Conservation (phyloP, 768 basidiomycete genomes). For the Tremella fuciformis region DNA sequence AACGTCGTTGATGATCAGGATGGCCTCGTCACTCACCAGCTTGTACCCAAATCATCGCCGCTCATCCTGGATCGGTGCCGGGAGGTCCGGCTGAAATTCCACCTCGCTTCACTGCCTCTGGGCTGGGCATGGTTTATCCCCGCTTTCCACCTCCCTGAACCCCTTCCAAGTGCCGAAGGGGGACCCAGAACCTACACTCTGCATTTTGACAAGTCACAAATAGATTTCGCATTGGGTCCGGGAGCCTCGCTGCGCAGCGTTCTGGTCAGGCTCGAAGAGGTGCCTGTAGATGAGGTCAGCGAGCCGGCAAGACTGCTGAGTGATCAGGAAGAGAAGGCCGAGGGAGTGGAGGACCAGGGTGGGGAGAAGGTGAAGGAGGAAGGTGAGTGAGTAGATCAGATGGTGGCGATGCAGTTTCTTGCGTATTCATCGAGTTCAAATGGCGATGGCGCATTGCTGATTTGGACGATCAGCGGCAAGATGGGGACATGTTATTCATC, state of each 20-base stretch:
- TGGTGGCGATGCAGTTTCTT: no score
- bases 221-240: slow-evolving; percentile 75
- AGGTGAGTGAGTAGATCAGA: slow-evolving; percentile 12
- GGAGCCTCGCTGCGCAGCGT: slow-evolving; percentile 68
- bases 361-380: slow-evolving; percentile 34
- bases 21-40: slow-evolving; percentile 4
- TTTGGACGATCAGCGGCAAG: no score
- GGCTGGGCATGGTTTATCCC: slow-evolving; percentile 87
- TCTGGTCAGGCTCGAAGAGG: slow-evolving; percentile 63
- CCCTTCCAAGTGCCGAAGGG: slow-evolving; percentile 43
- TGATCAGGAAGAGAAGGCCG: slow-evolving; percentile 43
- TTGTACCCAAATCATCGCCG: slow-evolving; percentile 7
- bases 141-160: slow-evolving; percentile 69
- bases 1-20: slow-evolving; percentile 68
- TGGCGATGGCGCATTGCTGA: no score
- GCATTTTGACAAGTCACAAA: slow-evolving; percentile 60
- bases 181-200: slow-evolving; percentile 16
- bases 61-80: slow-evolving; percentile 25
- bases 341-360: slow-evolving; percentile 42
- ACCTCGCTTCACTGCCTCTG: slow-evolving; percentile 62
- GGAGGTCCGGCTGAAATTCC: slow-evolving; percentile 35
- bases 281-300: slow-evolving; percentile 24
- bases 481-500: no score
- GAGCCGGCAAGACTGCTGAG: slow-evolving; percentile 28
- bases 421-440: no score